Base-by-base conservation (phyloP, 345 rosid genomes). In the Laguncularia racemosa region DNA sequence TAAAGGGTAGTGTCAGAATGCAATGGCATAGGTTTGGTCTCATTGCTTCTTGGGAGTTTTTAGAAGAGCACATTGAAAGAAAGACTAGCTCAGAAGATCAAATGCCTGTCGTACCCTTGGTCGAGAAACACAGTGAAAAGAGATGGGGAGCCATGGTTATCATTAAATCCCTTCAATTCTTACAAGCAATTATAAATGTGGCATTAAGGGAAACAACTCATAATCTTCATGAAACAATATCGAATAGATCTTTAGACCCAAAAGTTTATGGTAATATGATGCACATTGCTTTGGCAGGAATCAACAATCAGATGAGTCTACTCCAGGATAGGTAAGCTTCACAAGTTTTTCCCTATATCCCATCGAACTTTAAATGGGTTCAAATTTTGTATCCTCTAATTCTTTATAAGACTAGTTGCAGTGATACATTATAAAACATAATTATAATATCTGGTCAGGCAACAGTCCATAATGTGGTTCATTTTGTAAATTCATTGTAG, bases 61-160 rank as follows among this genome's bases (percentile, higher is more conserved):
- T 85, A 75, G 95, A 93, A 78, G 95, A 95, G 72, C 89, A 95
- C 74, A 76, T 74, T 68, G 89, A 81, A 70, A 76, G 86, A 60
- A 85, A 78, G 57, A 81, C 63, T 71, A 76, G 71, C 38, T 56
- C 75, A 73, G 92, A 82, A 72, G 83, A 84, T 66, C 77, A 77
- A 43, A 62, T 62, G 59, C 65, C 71, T 48, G 87, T 72, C 60
- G 72, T 76, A 59, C 68, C 69, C 61, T 53, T 71, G 53, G 83
- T 84, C 76, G 90, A 84, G 80, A 85, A 81, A 72, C 88, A 74
- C 66, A 71, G 83, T 57, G 83, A 87, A 69, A 80, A 70, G 73
- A 90, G 89, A 68, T 90, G 97, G 97, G 99, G 99, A 67, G 89
- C 90, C 61, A 95, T 95, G 99, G 97, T 90, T 70, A 85, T 90